Percentiles rank a stretch among this genome's conserved stretches.
phyloP scores from a whole-genome alignment of 305 asterid species.

The Fraxinus floribunda region DNA sequence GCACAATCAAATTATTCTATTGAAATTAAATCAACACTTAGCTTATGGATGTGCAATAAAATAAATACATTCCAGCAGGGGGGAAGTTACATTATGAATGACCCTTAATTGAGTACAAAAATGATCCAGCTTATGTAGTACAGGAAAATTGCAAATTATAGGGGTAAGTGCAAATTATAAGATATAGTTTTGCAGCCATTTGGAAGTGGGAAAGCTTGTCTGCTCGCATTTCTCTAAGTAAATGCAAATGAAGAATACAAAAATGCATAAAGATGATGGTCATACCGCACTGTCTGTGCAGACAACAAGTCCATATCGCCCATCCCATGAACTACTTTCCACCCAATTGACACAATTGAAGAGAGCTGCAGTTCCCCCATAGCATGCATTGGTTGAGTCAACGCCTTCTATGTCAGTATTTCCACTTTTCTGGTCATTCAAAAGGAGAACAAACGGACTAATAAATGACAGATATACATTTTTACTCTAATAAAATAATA shows the following conservation, averaged over 20 bases:
- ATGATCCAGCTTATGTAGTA: not conserved
- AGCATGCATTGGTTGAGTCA: conserved; percentile 96
- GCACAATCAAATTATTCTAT: not conserved
- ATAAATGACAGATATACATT: conserved; percentile 3
- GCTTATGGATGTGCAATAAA: not conserved
- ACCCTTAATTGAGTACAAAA: not conserved
- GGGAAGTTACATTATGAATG: not conserved
- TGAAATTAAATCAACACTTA: conserved; percentile 7
- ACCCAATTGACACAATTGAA: conserved; percentile 97
- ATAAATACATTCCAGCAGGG: not conserved
- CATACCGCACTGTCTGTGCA: conserved; percentile 99
- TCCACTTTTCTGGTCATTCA: conserved; percentile 66
- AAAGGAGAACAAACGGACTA: conserved; percentile 23
- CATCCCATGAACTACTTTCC: conserved; percentile 98
- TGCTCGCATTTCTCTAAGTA: not conserved
- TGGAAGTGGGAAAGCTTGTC: not conserved
- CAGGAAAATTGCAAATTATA: not conserved
- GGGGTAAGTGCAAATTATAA: not conserved
- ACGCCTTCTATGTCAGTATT: conserved; percentile 98
- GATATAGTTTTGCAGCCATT: not conserved
- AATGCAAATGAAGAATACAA: conserved; percentile 1
- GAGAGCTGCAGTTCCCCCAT: conserved; percentile 99
- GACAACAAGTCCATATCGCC: conserved; percentile 96
- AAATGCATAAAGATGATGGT: conserved; percentile 17
- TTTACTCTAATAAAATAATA: not conserved